Evolutionary conservation across 352 stramenopile genomes (phyloP).

Genomic region (Pythium dissimile): DNA sequence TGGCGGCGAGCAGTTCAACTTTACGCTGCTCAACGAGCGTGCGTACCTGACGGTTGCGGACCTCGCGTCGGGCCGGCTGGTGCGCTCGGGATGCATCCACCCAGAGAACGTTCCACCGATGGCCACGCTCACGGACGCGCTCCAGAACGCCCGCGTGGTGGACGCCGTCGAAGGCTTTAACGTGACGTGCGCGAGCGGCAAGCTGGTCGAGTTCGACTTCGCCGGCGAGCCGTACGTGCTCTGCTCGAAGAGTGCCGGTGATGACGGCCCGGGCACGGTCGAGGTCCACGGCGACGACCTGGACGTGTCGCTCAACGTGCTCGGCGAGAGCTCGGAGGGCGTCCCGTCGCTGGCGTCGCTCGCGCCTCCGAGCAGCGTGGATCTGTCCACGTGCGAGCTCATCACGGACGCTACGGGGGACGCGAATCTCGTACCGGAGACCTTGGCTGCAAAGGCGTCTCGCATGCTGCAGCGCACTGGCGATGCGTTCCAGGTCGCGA

Average conservation of each 20-base stretch:
- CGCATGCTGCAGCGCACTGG: slow-evolving; percentile 10
- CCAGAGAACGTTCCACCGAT: slow-evolving; percentile 24
- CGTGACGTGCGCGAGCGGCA: slow-evolving; percentile 18
- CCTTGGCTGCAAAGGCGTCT: neutral
- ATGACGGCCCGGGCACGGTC: neutral
- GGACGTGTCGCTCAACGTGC: slow-evolving; percentile 13
- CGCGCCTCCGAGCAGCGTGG: neutral
- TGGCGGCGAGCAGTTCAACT: slow-evolving; percentile 26
- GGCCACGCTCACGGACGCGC: slow-evolving; percentile 17
- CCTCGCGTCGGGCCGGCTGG: slow-evolving; percentile 10
- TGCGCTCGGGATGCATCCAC: slow-evolving; percentile 18
- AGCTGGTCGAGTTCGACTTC: slow-evolving; percentile 29
- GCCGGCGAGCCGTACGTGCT: slow-evolving; percentile 28
- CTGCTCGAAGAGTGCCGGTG: slow-evolving; percentile 1
- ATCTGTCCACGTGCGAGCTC: slow-evolving; percentile 1
- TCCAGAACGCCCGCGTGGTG: slow-evolving; percentile 27
- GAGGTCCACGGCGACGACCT: slow-evolving; percentile 19
- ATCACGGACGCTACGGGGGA: neutral
- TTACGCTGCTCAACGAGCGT: slow-evolving; percentile 24
- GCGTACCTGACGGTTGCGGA: slow-evolving; percentile 25
- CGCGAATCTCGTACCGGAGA: neutral
- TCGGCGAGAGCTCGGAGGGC: slow-evolving; percentile 16
- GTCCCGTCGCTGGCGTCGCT: slow-evolving; percentile 13
- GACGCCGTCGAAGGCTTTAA: slow-evolving; percentile 18
- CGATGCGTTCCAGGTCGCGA: slow-evolving; percentile 8